Percentiles rank a stretch among this genome's conserved stretches.
phyloP scores from a whole-genome alignment of 345 rosid genomes.

The Eutrema japonicum region DNA sequence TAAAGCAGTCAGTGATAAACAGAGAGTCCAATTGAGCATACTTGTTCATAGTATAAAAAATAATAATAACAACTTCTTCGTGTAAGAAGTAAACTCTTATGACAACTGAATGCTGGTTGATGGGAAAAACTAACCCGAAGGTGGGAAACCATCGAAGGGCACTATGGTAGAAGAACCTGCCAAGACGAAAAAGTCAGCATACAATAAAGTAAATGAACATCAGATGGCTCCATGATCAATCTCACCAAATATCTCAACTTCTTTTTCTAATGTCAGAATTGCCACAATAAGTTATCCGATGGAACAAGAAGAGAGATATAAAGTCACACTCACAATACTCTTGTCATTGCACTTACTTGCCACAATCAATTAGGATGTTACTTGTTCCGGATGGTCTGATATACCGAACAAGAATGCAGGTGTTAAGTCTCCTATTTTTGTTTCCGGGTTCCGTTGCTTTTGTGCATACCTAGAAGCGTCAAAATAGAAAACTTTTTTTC shows the following conservation, averaged over 20 bases:
- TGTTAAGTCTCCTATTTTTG: slow-evolving; percentile 80
- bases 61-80: slow-evolving; percentile 3
- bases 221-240: slow-evolving; percentile 18
- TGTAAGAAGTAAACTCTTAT: slow-evolving; percentile 7
- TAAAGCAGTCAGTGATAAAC: background rate
- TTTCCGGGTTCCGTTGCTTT: slow-evolving; percentile 78
- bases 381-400: slow-evolving; percentile 52
- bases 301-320: background rate
- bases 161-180: slow-evolving; percentile 95
- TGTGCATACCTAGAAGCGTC: slow-evolving; percentile 65
- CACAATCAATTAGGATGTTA: slow-evolving; percentile 82
- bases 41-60: background rate
- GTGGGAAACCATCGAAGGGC: slow-evolving; percentile 86
- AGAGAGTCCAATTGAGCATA: background rate
- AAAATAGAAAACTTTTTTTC: slow-evolving; percentile 1
- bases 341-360: slow-evolving; percentile 68
- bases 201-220: background rate
- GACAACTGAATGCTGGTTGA: background rate
- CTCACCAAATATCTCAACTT: background rate
- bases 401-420: slow-evolving; percentile 73
- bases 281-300: background rate
- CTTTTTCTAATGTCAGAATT: background rate
- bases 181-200: slow-evolving; percentile 27
- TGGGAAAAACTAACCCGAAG: slow-evolving; percentile 62
- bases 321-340: background rate